Evolutionary conservation across 2,329 filamentous ascomycete genomes (phyloP), one percentile per base, ranked within the genome.

Genomic region (Xylariaceae sp.): DNA sequence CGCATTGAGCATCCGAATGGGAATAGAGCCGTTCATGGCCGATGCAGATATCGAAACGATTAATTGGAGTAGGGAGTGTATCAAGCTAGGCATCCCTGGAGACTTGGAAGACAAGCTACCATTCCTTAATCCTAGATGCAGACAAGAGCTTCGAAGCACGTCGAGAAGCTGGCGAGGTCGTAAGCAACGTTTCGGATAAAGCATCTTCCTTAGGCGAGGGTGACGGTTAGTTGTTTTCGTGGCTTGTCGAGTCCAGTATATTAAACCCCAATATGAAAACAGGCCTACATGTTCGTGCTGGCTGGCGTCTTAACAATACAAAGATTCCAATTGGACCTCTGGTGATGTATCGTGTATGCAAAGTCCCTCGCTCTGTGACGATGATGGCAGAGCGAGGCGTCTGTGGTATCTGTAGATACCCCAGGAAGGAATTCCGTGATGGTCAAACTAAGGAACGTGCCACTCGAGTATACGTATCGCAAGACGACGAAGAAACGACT

Each of bases 351-450:
- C 71, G 65, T 29, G 54, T 44, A 14, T 82, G 79, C 65, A 61
- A 73, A 18, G 74, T 74, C 51, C 77, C 79, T 7, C 74, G 79
- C 4, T 82, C 79, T 0, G 78, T 82, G 18, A 80, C 79, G 6
- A 68, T 81, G 10, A 82, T 82, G 79, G 71, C 69, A 0, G 20
- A 57, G 0, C 60, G 69, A 7, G 68, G 79, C 2, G 50, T 77
- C 6, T 82, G 79, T 50, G 59, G 79, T 2, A 51, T 77, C 7
- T 82, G 79, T 50, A 57, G 59, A 6, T n/a, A 44, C 7, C 44
- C 45, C 18, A 21, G 45, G 2, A 48, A 53, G 4, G 57, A 48
- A 29, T 73, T 67, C n/a, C 26, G 44, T n/a, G 53, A 57, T 7
- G 21, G 26, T 1, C 51, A 66, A 7, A 66, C 73, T 10, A 60